Evolutionary conservation across 139 green algal genomes (phyloP).

Genomic region (Ettlia oleoabundans): DNA sequence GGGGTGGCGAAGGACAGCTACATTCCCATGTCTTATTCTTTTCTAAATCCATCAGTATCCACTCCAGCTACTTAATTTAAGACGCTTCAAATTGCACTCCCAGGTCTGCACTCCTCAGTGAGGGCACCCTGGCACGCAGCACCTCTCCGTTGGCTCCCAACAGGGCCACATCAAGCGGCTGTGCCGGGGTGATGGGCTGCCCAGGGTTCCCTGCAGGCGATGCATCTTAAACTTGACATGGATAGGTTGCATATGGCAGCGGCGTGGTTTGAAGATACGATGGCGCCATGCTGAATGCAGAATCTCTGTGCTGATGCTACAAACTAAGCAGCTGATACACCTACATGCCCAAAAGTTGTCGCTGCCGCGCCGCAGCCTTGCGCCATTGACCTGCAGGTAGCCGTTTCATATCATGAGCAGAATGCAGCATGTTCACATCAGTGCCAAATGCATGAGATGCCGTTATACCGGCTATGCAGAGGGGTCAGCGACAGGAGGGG

Average conservation of each 20-base stretch:
- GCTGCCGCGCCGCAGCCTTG: conserved; percentile 7
- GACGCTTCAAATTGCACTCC: background rate
- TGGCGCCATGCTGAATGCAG: background rate
- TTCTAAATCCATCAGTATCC: background rate
- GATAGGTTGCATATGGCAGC: too few relatives aligned
- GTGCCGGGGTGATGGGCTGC: background rate
- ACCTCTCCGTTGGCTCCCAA: conserved; percentile 36
- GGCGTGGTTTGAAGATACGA: background rate
- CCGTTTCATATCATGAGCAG: too few relatives aligned
- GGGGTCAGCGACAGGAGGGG: too few relatives aligned
- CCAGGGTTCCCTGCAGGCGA: conserved; percentile 1
- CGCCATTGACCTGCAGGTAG: conserved; percentile 39
- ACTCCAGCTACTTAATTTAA: too few relatives aligned
- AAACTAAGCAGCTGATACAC: background rate
- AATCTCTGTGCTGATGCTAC: background rate
- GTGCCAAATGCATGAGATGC: too few relatives aligned
- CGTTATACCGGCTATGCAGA: too few relatives aligned
- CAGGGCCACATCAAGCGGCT: conserved; percentile 27
- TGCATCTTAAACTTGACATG: background rate
- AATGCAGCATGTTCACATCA: too few relatives aligned
- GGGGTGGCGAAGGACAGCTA: too few relatives aligned
- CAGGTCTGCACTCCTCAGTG: conserved; percentile 9
- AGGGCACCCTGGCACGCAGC: conserved; percentile 20
- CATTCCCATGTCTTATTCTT: background rate
- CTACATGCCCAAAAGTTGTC: conserved; percentile 27